A percentile compares a stretch with the other conserved stretches of the same genome.
Evolutionary conservation across 225 moss, liverwort and hornwort genomes (phyloP).

Genomic region (Asterella californica): DNA sequence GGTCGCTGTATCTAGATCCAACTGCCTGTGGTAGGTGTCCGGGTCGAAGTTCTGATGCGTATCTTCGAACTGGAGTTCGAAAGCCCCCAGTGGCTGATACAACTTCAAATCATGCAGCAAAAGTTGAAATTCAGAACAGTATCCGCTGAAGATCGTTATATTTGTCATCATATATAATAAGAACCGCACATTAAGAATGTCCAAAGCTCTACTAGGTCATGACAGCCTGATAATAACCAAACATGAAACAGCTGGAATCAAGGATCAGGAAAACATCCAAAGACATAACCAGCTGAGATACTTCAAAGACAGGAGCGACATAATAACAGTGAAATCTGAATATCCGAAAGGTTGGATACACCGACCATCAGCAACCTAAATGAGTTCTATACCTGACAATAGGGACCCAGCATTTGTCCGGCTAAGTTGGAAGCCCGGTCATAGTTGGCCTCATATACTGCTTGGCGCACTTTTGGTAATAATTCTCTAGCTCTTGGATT

Average conservation of each 20-base stretch:
- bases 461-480: constrained; percentile 66
- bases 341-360: background rate
- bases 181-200: background rate
- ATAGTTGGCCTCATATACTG: constrained; percentile 67
- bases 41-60: constrained; percentile 57
- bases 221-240: background rate
- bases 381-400: constrained; percentile 57
- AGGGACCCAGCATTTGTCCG: constrained; percentile 78
- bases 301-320: background rate
- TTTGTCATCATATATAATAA: background rate
- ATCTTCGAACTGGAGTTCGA: constrained; percentile 75
- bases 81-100: constrained; percentile 84
- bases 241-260: background rate
- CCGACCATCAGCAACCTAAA: background rate
- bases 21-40: constrained; percentile 70
- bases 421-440: constrained; percentile 61
- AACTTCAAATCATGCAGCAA: constrained; percentile 38
- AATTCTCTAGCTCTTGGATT: constrained; percentile 55
- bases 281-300: too few species aligned
- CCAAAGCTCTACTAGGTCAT: background rate
- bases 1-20: constrained; percentile 76
- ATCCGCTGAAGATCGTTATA: background rate
- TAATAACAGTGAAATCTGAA: background rate
- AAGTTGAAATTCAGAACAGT: background rate
- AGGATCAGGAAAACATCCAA: background rate